Percentiles rank a stretch among this genome's conserved stretches.
Evolutionary conservation across 345 rosid species (phyloP).

Genomic region (Salix dunnii): DNA sequence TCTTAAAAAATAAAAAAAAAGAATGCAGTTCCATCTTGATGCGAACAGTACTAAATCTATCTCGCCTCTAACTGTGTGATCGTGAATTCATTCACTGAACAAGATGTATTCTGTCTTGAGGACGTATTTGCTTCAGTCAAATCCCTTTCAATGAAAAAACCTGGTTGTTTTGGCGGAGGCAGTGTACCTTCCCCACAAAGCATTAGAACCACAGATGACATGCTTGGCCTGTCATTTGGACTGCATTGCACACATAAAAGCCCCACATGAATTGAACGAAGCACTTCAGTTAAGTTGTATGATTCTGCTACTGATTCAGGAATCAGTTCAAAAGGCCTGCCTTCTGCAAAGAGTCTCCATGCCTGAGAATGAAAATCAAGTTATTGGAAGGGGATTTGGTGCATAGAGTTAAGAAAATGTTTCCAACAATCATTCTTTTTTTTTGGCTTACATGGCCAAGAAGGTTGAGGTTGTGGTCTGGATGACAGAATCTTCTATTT

Average conservation of each 20-base stretch:
- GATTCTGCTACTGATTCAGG: conserved; percentile 6
- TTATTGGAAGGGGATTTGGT: not conserved
- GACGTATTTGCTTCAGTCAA: not conserved
- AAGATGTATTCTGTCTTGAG: not conserved
- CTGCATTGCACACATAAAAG: conserved; percentile 34
- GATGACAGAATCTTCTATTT: not conserved
- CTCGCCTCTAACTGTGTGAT: not conserved
- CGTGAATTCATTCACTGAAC: not conserved
- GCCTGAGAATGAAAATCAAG: not conserved
- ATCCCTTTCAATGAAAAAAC: not conserved
- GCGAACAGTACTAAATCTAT: not conserved
- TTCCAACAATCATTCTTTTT: not conserved
- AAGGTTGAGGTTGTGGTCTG: not conserved
- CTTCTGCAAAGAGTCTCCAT: conserved; percentile 31
- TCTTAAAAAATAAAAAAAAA: no score
- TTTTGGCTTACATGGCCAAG: not conserved
- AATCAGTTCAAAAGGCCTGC: conserved; percentile 17
- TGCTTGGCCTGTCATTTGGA: conserved; percentile 29
- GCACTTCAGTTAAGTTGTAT: not conserved
- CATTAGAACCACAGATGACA: conserved; percentile 36
- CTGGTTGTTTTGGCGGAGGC: conserved; percentile 30
- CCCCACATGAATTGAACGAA: conserved; percentile 22
- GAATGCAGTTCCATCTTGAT: no score
- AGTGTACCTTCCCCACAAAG: conserved; percentile 21
- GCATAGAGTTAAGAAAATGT: not conserved